Evolutionary conservation across 1,284 basidiomycete genomes (phyloP), one percentile per base, ranked within the genome.

Genomic region (Rhodotorula sp.): DNA sequence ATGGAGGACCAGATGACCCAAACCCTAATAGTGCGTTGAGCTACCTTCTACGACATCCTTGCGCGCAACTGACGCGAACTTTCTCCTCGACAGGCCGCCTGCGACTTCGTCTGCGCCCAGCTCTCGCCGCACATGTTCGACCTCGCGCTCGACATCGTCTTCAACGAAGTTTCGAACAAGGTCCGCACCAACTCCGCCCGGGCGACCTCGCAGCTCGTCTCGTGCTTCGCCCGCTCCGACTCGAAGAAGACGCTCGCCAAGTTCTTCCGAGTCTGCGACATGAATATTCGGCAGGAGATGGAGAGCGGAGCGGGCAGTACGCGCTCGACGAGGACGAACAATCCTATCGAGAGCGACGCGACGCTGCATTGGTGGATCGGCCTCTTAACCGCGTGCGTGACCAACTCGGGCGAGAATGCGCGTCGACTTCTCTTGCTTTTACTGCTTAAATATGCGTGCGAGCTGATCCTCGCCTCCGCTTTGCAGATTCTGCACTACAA

Each of bases 351-450:
- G 7, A 91, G 91, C 10, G 95, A 99, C 77, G 94, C 92, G 2
- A 89, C 92, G 1, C 83, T 99, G 62, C 94, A 97, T 80, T 98
- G 94, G 92, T 94, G 91, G 79, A 84, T 92, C 79, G 83, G 87
- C 9, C 88, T 93, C 51, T 81, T 93, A 48, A 87, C 89, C 60
- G 91, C 89, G 59, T 89, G 88, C 73, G 83, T 92, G 63, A 89
- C 87, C 4, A 88, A 89, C 75, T 88, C 88, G 2, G 89, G 89
- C 10, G 78, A 82, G 63, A 82, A 83, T 51, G 87, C 90, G 75
- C 77, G 87, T 79, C 15, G n/a, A 24, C 50, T 18, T 47, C 26
- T n/a, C n/a, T 1, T 6, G 24, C 47, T 20, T 55, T 16, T 11
- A 22, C 28, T 47, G 24, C 10, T 10, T 3, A 1, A 9, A 30